Evolutionary conservation across 257 asterid genomes (phyloP), one percentile per base, ranked within the genome.

Genomic region (Fraxinus quadrangulata): DNA sequence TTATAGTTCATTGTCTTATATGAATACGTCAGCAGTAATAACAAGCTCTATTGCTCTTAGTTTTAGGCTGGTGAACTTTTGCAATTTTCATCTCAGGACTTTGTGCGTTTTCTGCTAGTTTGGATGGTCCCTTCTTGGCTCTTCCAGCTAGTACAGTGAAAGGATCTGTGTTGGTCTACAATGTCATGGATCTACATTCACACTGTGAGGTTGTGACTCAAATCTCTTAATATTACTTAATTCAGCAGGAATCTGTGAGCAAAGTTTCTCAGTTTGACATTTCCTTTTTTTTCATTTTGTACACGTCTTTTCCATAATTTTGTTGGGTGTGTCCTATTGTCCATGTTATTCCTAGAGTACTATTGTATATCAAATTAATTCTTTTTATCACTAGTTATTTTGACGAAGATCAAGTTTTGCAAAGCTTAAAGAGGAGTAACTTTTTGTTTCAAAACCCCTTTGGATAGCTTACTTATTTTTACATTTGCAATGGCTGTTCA

Each of bases 161-260:
- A 88, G 99, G 99, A 23, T 92, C 96, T 75, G 94, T 89, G 72
- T 86, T 94, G 77, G 86, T 94, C 81, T 92, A 94, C 90, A 87
- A 92, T 80, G 91, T 91, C 71, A 88, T 83, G 78, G 92, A 91
- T 79, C 91, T 92, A 82, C 95, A 92, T 71, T 81, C 97, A 14
- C 96, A 91, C 84, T 85, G 95, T 78, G 97, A 92, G 99, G 97
- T 94, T 78, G 86, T 78, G 72, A 34, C 42, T 59, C 70, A 24
- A 71, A 76, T 74, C 72, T 67, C 59, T 40, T 49, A 54, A 19
- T 67, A 59, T 76, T 68, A 40, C 74, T 31, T 56, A 71, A 39
- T 76, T 72, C 63, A 31, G 47, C 47, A 12, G 34, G 37, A 56
- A 67, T 61, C 39, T 71, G 65, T 26, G 33, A 49, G 39, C 66